These are phyloP conservation scores for Ilyonectria mors-panacis DNA, from an alignment of 2,329 filamentous ascomycete genomes.

Conservation along the genomic window DNA sequence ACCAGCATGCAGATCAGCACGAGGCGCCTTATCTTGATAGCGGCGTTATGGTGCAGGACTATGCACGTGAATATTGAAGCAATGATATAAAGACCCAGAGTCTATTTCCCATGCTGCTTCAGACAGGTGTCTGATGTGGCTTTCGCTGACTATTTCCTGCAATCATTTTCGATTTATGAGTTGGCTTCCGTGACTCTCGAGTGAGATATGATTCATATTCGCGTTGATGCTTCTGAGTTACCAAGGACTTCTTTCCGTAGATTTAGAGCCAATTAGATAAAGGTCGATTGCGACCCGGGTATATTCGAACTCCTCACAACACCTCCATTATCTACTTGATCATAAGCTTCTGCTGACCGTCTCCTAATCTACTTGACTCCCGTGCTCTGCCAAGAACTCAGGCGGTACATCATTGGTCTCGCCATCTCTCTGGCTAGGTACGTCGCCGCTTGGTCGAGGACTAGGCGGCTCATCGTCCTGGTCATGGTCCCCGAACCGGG, in stretches of 20 bases:
- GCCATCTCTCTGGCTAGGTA: slow-evolving; percentile 51
- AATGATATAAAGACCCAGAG: slow-evolving; percentile 36
- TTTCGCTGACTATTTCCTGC: background rate
- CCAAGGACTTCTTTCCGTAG: background rate
- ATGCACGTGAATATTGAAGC: slow-evolving; percentile 43
- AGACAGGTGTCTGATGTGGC: background rate
- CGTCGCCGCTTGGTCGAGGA: slow-evolving; percentile 31
- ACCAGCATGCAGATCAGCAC: slow-evolving; percentile 13
- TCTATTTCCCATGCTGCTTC: background rate
- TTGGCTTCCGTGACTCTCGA: background rate
- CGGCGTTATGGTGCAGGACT: slow-evolving; percentile 46
- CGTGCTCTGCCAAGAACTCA: slow-evolving; percentile 67
- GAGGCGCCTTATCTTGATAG: slow-evolving; percentile 39
- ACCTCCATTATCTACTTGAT: background rate
- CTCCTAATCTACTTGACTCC: slow-evolving; percentile 33
- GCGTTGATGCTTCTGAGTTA: background rate
- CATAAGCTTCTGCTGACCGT: background rate
- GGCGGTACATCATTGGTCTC: slow-evolving; percentile 65
- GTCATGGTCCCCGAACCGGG: slow-evolving; percentile 48
- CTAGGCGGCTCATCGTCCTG: slow-evolving; percentile 33
- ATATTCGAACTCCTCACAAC: slow-evolving; percentile 17
- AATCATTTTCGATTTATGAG: background rate
- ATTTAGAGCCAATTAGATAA: background rate
- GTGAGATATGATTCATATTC: background rate
- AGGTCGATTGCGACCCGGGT: slow-evolving; percentile 2